phyloP scores from a whole-genome alignment of 1,139 yeast genomes.

The Protomyces inundatus region DNA sequence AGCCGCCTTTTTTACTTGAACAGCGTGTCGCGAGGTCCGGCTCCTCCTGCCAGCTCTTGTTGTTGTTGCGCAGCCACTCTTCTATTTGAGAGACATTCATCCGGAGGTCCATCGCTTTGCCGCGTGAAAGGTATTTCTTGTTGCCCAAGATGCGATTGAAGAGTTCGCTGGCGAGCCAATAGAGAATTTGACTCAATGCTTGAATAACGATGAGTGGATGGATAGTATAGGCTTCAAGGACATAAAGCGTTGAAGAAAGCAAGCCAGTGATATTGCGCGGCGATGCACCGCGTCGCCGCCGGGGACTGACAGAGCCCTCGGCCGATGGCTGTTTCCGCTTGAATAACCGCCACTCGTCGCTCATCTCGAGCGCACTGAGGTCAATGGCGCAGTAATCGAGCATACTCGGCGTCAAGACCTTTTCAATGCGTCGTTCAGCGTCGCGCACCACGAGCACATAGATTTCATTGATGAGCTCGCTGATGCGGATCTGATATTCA shows the following conservation, averaged over 20 bases:
- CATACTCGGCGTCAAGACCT: conserved; percentile 41
- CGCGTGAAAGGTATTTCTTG: conserved; percentile 65
- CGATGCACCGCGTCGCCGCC: conserved; percentile 68
- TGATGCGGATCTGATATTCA: conserved; percentile 38
- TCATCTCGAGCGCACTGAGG: conserved; percentile 42
- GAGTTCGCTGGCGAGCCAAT: conserved; percentile 66
- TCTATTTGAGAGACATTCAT: conserved; percentile 79
- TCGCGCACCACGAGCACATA: conserved; percentile 40
- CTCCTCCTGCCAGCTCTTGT: conserved; percentile 15
- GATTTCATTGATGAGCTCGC: conserved; percentile 40
- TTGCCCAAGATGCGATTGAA: conserved; percentile 68
- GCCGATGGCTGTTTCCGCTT: conserved; percentile 50
- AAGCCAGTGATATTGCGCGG: conserved; percentile 83
- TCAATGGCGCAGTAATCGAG: conserved; percentile 46
- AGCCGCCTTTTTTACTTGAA: conserved; percentile 18
- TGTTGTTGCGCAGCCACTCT: conserved; percentile 85
- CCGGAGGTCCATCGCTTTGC: conserved; percentile 83
- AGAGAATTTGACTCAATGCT: conserved; percentile 69
- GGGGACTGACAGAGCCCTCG: conserved; percentile 52
- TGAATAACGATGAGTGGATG: conserved; percentile 71
- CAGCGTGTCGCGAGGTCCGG: conserved; percentile 29
- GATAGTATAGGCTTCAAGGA: conserved; percentile 72
- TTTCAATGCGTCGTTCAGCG: conserved; percentile 41
- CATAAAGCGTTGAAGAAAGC: conserved; percentile 80
- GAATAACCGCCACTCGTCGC: conserved; percentile 45